Conservation (phyloP, 371 early-diverging fungal genomes). For the Chytridium lagenaria region DNA sequence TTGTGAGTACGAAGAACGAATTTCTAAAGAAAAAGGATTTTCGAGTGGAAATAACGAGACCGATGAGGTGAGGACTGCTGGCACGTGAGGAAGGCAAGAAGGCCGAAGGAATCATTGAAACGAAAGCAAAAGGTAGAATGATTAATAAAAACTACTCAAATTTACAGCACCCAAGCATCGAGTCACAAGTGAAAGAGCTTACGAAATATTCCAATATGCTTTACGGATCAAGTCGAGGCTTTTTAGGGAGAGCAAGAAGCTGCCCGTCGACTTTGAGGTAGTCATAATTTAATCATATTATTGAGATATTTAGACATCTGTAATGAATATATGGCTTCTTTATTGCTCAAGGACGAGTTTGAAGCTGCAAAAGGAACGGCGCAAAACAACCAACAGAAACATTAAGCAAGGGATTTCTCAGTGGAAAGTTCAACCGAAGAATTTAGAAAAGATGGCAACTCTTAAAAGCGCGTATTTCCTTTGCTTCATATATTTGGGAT, state of each 20-base stretch:
- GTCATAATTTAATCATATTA: background rate
- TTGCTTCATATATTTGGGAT: slow-evolving; percentile 25
- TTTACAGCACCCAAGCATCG: background rate
- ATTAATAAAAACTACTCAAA: no score
- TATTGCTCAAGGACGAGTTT: background rate
- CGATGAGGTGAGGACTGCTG: background rate
- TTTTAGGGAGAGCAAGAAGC: background rate
- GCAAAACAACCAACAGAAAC: background rate
- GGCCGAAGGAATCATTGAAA: no score
- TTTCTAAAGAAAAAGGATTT: background rate
- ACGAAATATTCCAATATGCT: slow-evolving; percentile 5
- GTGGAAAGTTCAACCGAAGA: background rate
- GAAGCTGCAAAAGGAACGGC: background rate
- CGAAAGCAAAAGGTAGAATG: no score
- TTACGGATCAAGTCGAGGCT: background rate
- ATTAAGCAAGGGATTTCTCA: background rate
- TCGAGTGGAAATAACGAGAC: background rate
- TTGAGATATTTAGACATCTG: background rate
- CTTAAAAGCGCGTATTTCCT: background rate
- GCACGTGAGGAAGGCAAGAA: background rate
- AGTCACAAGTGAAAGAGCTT: background rate
- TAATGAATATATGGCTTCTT: slow-evolving; percentile 2
- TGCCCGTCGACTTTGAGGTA: background rate
- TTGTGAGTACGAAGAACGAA: background rate
- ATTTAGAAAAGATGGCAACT: background rate